Base-by-base conservation (phyloP, 108 stramenopile genomes). In the Cyclotella baltica region DNA sequence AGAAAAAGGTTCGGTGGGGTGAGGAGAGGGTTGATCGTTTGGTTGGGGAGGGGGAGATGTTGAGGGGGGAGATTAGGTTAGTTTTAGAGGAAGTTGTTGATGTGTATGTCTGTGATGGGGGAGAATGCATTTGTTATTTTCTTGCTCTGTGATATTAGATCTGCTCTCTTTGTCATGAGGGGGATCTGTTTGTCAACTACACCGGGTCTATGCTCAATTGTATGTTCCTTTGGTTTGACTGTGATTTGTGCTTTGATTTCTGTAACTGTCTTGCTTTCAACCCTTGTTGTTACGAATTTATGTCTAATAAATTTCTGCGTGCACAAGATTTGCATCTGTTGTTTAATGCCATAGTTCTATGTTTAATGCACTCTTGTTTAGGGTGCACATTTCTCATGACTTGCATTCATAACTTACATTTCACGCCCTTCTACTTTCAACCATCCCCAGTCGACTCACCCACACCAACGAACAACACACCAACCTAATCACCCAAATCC, bases 51-150 rank as follows among this genome's bases (percentile, higher is more conserved):
- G 70, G 81, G 15, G 92, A 93, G 71, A 29, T 46, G 2, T 61
- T 93, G 76, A 76, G 88, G 52, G 85, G 88, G 53, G 92, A 93
- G 72, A 88, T 93, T 35, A 88, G 88, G 92, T 93, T 62, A n/a
- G 37, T 72, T 56, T 37, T 67, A n/a, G 31, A 29, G 51, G 9
- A 18, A 20, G 30, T 43, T 65, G 52, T 4, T 30, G 22, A 30
- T 75, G 38, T 4, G 38, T 36, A n/a, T 67, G 36, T 64, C n/a
- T 64, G 62, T 31, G 25, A 31, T 30, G 4, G 11, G 43, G 10
- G 15, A 13, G 43, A 15, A 10, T 46, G 43, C 9, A 10, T 30
- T 59, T 6, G 6, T 11, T 28, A 30, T 59, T 9, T 28, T 30
- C 5, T 28, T 27, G 6, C 28, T 28, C 27, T 4, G 11, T 52